phyloP scores from a whole-genome alignment of 257 asterid species.

The Solanum lycopersicoides region DNA sequence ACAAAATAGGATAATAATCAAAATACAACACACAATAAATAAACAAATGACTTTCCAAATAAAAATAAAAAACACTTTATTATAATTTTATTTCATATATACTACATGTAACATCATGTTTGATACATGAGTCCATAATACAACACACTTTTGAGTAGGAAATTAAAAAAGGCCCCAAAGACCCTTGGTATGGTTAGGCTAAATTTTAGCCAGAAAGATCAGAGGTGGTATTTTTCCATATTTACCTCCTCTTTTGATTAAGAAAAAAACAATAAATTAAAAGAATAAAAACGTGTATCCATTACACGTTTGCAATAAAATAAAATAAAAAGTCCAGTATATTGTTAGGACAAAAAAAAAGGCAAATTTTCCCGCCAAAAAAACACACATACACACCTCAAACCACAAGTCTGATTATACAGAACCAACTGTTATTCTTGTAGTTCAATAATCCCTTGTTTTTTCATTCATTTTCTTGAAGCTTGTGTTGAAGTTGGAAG shows the following conservation, averaged over 20 bases:
- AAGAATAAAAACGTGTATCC: constrained; percentile 35
- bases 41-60: neutral
- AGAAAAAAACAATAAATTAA: constrained; percentile 5
- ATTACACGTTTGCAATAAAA: constrained; percentile 16
- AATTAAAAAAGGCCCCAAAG: constrained; percentile 68
- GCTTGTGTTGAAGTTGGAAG: neutral
- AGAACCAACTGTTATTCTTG: neutral
- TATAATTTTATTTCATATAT: neutral
- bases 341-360: constrained; percentile 35
- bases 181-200: constrained; percentile 61
- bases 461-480: neutral
- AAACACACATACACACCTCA: constrained; percentile 41
- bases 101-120: neutral
- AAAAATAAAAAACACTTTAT: neutral
- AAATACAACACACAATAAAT: neutral
- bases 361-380: constrained; percentile 52
- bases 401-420: neutral
- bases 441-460: neutral
- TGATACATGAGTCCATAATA: constrained; percentile 29
- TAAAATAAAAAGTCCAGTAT: constrained; percentile 27
- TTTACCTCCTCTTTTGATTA: neutral
- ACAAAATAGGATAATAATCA: neutral
- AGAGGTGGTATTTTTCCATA: constrained; percentile 5
- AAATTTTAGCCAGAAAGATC: constrained; percentile 31
- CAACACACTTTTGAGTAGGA: constrained; percentile 25